Evolutionary conservation across 352 stramenopile species (phyloP).

Genomic region (Nothophytophthora sp.): DNA sequence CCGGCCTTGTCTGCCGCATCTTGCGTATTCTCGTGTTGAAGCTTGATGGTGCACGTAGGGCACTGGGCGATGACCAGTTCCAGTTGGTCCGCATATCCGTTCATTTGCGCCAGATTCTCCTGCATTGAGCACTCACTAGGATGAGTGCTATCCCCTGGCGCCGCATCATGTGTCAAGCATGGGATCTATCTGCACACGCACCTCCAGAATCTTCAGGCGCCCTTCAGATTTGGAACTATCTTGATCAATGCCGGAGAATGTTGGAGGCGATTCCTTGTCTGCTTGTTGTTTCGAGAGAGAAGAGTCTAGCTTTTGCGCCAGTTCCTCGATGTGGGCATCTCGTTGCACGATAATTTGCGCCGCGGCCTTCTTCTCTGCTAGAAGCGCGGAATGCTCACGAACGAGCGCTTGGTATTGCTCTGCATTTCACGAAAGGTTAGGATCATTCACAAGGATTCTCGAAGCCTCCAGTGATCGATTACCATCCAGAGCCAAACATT

Average conservation of each 20-base stretch:
- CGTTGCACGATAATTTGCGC: constrained; percentile 27
- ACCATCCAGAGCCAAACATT: constrained; percentile 23
- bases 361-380: constrained; percentile 4
- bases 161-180: not conserved
- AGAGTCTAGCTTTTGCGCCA: constrained; percentile 32
- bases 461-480: not conserved
- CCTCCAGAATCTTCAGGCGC: constrained; percentile 70
- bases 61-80: constrained; percentile 78
- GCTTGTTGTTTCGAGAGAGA: constrained; percentile 9
- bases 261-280: not conserved
- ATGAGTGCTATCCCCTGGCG: not conserved
- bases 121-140: constrained; percentile 17
- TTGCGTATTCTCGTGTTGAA: constrained; percentile 70
- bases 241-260: constrained; percentile 3
- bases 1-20: constrained; percentile 29
- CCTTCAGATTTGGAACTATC: constrained; percentile 27
- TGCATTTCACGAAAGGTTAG: constrained; percentile 5
- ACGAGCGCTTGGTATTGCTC: constrained; percentile 33
- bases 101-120: constrained; percentile 81
- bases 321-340: constrained; percentile 34
- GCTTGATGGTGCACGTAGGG: constrained; percentile 64
- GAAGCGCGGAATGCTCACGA: constrained; percentile 12
- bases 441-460: not conserved
- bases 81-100: constrained; percentile 76
- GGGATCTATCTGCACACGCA: constrained; percentile 14